phyloP scores from a whole-genome alignment of 352 stramenopile genomes.

The Globisporangium polare region DNA sequence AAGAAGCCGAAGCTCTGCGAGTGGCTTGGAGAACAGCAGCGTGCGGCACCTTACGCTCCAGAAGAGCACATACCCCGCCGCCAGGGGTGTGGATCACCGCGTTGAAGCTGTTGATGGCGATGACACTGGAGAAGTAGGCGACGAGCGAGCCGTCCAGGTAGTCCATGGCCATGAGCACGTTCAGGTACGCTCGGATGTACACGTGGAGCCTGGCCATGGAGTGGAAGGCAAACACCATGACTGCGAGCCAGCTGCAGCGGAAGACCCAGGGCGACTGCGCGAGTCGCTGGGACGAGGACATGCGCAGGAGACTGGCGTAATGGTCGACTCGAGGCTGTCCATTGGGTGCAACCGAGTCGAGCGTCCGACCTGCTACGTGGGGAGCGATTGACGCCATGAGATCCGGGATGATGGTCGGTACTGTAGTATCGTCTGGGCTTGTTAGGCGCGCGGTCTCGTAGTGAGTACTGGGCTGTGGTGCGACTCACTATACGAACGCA shows the following conservation, averaged over 20 bases:
- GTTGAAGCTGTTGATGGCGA: not conserved
- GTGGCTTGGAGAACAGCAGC: not conserved
- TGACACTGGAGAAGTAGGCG: constrained; percentile 4
- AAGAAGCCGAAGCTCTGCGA: constrained; percentile 4
- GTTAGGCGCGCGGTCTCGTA: no score
- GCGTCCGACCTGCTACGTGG: not conserved
- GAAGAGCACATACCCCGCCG: constrained; percentile 5
- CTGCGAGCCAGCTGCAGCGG: not conserved
- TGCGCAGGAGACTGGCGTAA: not conserved
- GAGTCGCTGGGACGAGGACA: not conserved
- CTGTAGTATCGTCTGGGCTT: no score
- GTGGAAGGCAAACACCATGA: constrained; percentile 6
- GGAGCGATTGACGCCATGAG: not conserved
- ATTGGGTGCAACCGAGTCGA: not conserved
- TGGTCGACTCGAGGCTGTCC: not conserved
- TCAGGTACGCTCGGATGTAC: constrained; percentile 3
- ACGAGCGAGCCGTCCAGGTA: constrained; percentile 5
- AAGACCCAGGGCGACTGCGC: not conserved
- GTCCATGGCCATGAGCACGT: constrained; percentile 2
- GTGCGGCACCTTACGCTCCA: constrained; percentile 3
- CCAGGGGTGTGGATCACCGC: not conserved
- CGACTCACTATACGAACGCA: no score
- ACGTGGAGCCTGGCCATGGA: not conserved
- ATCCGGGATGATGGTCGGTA: not conserved
- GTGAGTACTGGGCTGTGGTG: no score